These are phyloP conservation scores for Astrephomene gubernaculifera DNA, from an alignment of 139 green algal species.

Conservation along the genomic window DNA sequence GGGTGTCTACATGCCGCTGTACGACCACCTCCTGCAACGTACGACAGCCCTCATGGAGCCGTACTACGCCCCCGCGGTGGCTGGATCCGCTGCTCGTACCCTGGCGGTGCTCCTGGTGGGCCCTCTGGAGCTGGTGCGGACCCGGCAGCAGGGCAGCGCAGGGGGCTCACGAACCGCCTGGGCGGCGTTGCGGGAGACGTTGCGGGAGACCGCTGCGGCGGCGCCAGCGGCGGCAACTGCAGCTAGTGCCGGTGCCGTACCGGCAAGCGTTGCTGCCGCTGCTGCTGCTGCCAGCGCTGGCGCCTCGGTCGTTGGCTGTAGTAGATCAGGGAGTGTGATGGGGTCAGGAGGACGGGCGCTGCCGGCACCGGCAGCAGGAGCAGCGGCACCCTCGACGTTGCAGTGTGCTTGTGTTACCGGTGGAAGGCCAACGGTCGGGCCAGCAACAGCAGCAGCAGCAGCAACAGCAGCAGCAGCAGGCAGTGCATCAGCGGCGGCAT, in stretches of 20 bases:
- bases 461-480: neutral
- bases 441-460: no score
- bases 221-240: neutral
- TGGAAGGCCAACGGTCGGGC: no score
- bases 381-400: no score
- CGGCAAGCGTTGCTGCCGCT: no score
- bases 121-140: conserved; percentile 89
- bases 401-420: no score
- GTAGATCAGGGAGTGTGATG: no score
- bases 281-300: no score
- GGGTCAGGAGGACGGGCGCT: no score
- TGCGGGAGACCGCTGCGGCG: neutral
- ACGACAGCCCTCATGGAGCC: conserved; percentile 25
- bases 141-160: conserved; percentile 74
- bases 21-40: conserved; percentile 81
- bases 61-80: conserved; percentile 70
- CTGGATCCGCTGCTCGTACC: conserved; percentile 74
- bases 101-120: conserved; percentile 81
- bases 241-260: no score
- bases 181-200: conserved; percentile 17
- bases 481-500: neutral
- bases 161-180: conserved; percentile 23
- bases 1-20: conserved; percentile 96
- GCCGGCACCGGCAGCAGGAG: conserved; percentile 8
- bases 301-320: no score